Conservation (phyloP, 1,139 yeast genomes). For the Taphrina flavorubra region DNA sequence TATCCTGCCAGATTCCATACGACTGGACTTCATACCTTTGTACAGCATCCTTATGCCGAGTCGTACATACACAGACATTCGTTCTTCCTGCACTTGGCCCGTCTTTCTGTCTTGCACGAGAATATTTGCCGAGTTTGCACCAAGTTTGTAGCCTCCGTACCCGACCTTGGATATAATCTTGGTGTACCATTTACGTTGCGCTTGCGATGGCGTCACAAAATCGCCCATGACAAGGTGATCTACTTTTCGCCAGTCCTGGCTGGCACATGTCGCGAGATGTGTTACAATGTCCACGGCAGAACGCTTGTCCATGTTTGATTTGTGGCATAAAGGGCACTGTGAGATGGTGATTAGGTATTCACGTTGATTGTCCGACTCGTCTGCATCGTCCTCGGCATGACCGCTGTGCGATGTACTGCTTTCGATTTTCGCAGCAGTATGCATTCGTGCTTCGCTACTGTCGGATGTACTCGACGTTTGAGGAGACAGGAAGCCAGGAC, state of each 20-base stretch:
- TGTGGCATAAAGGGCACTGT: slow-evolving; percentile 77
- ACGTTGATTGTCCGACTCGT: slow-evolving; percentile 37
- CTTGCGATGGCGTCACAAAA: slow-evolving; percentile 79
- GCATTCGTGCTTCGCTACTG: background rate
- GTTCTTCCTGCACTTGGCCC: slow-evolving; percentile 87
- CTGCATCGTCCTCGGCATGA: background rate
- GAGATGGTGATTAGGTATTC: slow-evolving; percentile 64
- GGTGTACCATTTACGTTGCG: slow-evolving; percentile 87
- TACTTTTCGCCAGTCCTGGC: slow-evolving; percentile 75
- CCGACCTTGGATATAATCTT: slow-evolving; percentile 77
- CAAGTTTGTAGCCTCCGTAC: slow-evolving; percentile 84
- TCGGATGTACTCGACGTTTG: background rate
- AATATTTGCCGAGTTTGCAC: slow-evolving; percentile 91
- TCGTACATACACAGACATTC: slow-evolving; percentile 86
- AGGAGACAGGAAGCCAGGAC: background rate
- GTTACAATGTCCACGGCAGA: slow-evolving; percentile 73
- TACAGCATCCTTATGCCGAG: slow-evolving; percentile 84
- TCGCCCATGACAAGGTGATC: slow-evolving; percentile 69
- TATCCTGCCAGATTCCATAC: slow-evolving; percentile 64
- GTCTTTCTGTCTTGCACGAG: slow-evolving; percentile 89
- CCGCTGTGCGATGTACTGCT: background rate
- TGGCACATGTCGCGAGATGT: slow-evolving; percentile 86
- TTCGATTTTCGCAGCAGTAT: background rate
- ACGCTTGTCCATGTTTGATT: slow-evolving; percentile 63
- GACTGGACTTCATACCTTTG: slow-evolving; percentile 65